phyloP scores from a whole-genome alignment of 2,329 filamentous ascomycete genomes.

The Macrophomina pseudophaseolina region DNA sequence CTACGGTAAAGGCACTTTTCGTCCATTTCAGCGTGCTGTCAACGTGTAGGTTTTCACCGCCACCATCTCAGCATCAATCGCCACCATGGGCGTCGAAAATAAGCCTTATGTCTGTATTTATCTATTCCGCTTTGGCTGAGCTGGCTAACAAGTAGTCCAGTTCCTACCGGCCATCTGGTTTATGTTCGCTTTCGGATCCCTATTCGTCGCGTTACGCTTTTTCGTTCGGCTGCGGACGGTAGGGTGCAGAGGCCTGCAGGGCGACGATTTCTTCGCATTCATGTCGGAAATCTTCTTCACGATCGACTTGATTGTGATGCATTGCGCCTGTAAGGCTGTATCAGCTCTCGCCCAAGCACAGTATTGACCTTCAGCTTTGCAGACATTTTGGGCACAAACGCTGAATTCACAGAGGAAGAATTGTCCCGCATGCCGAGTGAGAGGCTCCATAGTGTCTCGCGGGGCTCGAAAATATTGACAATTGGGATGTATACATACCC shows the following conservation, averaged over 20 bases:
- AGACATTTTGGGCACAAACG: conserved; percentile 9
- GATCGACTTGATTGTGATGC: neutral
- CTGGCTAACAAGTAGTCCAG: neutral
- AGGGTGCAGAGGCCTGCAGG: neutral
- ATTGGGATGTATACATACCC: conserved; percentile 36
- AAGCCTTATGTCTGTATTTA: neutral
- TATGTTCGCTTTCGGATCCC: neutral
- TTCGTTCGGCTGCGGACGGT: neutral
- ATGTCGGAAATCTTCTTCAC: neutral
- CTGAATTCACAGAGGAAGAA: neutral
- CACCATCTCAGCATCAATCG: neutral
- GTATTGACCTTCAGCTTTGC: neutral
- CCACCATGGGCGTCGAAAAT: neutral
- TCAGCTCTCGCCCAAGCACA: neutral
- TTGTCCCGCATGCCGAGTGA: neutral
- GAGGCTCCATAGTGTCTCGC: neutral
- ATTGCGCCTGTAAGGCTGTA: neutral
- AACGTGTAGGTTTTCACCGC: neutral
- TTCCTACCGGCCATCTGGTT: neutral
- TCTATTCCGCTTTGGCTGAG: neutral
- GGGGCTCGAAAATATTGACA: neutral
- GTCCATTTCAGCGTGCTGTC: no score
- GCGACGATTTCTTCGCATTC: neutral
- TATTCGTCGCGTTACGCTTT: neutral
- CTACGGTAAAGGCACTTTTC: neutral